These are phyloP conservation scores for Chimonanthus praecox DNA, from an alignment of 164 flowering plant genomes.

Conservation along the genomic window DNA sequence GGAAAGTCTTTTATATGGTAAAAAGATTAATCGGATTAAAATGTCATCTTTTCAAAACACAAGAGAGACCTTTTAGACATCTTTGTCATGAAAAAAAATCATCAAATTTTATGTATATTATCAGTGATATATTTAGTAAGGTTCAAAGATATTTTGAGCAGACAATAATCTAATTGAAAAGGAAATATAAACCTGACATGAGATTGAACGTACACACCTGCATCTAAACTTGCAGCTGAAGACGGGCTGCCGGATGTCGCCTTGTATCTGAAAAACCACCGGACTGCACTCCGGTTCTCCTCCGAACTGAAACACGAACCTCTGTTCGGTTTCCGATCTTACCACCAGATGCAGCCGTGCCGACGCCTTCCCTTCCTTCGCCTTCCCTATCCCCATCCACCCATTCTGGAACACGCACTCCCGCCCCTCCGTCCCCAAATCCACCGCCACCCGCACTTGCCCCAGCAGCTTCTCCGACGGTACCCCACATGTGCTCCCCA, in stretches of 20 bases:
- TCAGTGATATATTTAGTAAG: too few relatives aligned
- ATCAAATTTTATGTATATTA: too few relatives aligned
- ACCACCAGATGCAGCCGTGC: constrained; percentile 60
- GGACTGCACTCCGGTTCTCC: constrained; percentile 98
- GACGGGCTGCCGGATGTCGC: constrained; percentile 78
- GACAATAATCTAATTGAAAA: too few relatives aligned
- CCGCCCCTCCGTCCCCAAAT: constrained; percentile 27
- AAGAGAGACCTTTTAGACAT: too few relatives aligned
- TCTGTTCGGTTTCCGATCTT: constrained; percentile 82
- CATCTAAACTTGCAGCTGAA: constrained; percentile 94
- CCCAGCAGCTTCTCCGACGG: constrained; percentile 54
- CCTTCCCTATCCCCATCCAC: constrained; percentile 62
- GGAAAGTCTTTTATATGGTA: too few relatives aligned
- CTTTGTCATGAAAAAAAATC: too few relatives aligned
- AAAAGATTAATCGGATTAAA: too few relatives aligned
- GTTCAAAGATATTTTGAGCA: too few relatives aligned
- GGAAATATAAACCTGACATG: too few relatives aligned
- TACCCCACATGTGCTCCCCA: constrained; percentile 63
- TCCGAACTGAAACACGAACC: constrained; percentile 91
- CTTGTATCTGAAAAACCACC: constrained; percentile 86
- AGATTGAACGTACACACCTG: constrained; percentile 30
- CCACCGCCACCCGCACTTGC: constrained; percentile 35
- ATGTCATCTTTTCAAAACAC: too few relatives aligned
- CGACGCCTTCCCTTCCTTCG: constrained; percentile 23
- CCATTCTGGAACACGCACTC: constrained; percentile 57